phyloP scores from a whole-genome alignment of 352 stramenopile species.

The Phytophthora brassicae region DNA sequence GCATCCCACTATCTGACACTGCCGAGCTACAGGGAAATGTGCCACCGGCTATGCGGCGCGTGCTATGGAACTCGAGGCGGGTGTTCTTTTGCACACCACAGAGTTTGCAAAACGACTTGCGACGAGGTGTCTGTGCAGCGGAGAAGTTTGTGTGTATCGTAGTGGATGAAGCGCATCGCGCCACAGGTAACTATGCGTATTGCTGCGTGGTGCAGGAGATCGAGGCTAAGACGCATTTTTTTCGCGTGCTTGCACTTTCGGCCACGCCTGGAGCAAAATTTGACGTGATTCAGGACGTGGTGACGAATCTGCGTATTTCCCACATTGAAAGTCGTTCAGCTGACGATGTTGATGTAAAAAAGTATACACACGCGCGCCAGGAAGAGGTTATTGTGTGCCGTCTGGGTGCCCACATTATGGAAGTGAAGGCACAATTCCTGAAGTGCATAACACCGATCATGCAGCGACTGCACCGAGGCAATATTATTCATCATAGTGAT shows the following conservation, averaged over 20 bases:
- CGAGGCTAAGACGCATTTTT: slow-evolving; percentile 67
- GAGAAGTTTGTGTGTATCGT: slow-evolving; percentile 95
- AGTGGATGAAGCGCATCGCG: slow-evolving; percentile 97
- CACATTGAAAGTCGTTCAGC: slow-evolving; percentile 95
- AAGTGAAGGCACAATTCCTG: slow-evolving; percentile 68
- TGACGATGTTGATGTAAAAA: slow-evolving; percentile 94
- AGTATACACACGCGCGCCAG: slow-evolving; percentile 81
- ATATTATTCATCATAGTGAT: slow-evolving; percentile 72
- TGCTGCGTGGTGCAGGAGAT: slow-evolving; percentile 88
- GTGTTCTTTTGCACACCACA: slow-evolving; percentile 99
- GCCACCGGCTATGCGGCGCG: slow-evolving; percentile 55
- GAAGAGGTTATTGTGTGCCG: slow-evolving; percentile 85
- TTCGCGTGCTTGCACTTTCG: slow-evolving; percentile 94
- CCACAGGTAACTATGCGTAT: slow-evolving; percentile 97
- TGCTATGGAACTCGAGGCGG: slow-evolving; percentile 91
- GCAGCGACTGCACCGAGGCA: slow-evolving; percentile 47
- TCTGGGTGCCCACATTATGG: slow-evolving; percentile 55
- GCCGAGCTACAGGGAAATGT: slow-evolving; percentile 87
- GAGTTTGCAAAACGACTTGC: slow-evolving; percentile 96
- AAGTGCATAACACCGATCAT: slow-evolving; percentile 66
- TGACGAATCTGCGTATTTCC: slow-evolving; percentile 93
- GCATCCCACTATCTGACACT: slow-evolving; percentile 89
- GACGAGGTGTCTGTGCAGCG: slow-evolving; percentile 71
- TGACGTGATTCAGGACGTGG: slow-evolving; percentile 94
- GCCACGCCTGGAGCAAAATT: slow-evolving; percentile 97